phyloP scores from a whole-genome alignment of 208 protist species.

The Leishmania lainsoni region DNA sequence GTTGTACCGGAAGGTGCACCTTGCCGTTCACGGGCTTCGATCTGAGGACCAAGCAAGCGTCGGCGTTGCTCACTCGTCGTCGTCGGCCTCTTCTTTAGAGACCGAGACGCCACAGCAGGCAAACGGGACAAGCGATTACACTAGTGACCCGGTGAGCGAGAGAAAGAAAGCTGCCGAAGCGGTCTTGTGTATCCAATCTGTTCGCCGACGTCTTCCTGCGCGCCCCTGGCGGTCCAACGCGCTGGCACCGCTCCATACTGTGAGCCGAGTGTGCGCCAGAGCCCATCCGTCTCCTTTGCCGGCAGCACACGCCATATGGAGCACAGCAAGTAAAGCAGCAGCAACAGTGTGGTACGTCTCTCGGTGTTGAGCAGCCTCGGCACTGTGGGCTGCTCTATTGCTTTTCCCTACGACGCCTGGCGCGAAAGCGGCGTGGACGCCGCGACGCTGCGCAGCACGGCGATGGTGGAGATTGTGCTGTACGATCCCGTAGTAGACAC shows the following conservation, averaged over 20 bases:
- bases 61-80: background rate
- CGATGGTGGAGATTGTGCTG: slow-evolving; percentile 68
- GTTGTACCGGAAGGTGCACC: slow-evolving; percentile 39
- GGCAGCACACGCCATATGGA: slow-evolving; percentile 21
- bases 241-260: background rate
- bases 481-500: slow-evolving; percentile 79
- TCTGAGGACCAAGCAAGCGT: background rate
- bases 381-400: too few relatives aligned
- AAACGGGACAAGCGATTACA: background rate
- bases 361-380: background rate
- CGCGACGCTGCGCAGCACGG: slow-evolving; percentile 45
- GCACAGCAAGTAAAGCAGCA: background rate
- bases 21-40: slow-evolving; percentile 14
- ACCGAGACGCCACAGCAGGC: background rate
- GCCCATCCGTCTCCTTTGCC: background rate
- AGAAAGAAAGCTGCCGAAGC: background rate
- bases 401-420: slow-evolving; percentile 37
- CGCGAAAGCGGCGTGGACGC: slow-evolving; percentile 45
- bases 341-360: background rate
- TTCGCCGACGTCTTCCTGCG: background rate
- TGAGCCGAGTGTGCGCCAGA: background rate
- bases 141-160: background rate
- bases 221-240: background rate
- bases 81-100: background rate
- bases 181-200: background rate